Evolutionary conservation across 352 stramenopile species (phyloP).

Genomic region (Phytophthora agathidicida): DNA sequence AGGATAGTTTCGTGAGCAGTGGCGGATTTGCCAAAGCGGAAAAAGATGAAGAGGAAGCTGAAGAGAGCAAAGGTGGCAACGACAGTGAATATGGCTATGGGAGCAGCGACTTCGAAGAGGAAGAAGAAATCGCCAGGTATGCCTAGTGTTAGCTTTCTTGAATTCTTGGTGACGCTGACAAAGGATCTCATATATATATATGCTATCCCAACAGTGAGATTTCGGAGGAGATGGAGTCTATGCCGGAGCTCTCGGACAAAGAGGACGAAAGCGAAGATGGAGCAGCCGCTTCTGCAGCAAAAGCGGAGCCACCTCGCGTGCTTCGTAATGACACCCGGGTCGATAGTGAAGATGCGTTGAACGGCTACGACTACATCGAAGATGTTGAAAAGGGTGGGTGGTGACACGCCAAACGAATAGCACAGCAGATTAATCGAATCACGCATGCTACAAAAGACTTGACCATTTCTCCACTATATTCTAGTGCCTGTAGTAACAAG

Average conservation of each 20-base stretch:
- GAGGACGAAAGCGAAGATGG: conserved; percentile 38
- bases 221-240: conserved; percentile 66
- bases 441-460: no score
- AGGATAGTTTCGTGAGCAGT: conserved; percentile 42
- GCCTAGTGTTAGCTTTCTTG: neutral
- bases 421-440: no score
- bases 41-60: conserved; percentile 13
- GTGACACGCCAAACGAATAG: conserved; percentile 14
- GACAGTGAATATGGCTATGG: conserved; percentile 64
- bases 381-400: conserved; percentile 57
- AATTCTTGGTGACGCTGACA: neutral
- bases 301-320: conserved; percentile 10
- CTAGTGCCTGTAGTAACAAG: neutral
- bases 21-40: conserved; percentile 15
- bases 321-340: conserved; percentile 59
- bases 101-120: conserved; percentile 86
- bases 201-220: conserved; percentile 45
- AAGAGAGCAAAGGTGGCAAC: conserved; percentile 3
- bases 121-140: conserved; percentile 78
- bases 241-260: conserved; percentile 58
- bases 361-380: conserved; percentile 89
- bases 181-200: neutral
- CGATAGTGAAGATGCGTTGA: conserved; percentile 66
- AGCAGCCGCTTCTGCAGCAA: neutral
- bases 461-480: no score